Percentiles rank a stretch among this genome's conserved stretches.
phyloP scores from a whole-genome alignment of 2,329 filamentous ascomycete genomes.

The Ophiostoma pallidulum region DNA sequence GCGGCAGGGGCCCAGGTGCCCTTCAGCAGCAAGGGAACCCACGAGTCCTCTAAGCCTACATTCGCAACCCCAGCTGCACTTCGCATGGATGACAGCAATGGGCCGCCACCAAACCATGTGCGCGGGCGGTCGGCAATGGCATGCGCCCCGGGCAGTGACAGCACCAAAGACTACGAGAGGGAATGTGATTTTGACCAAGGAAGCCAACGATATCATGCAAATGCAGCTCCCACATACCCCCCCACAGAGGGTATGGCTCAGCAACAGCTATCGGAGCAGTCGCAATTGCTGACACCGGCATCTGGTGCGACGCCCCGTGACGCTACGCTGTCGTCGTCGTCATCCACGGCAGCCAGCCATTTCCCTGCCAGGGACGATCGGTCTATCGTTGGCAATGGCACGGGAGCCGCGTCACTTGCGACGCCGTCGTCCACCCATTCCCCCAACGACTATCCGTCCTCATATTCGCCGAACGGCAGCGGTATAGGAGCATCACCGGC shows the following conservation, averaged over 20 bases:
- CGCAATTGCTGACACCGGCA: slow-evolving; percentile 6
- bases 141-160: neutral
- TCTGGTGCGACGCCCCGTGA: slow-evolving; percentile 2
- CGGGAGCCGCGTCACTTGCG: neutral
- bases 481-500: neutral
- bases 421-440: slow-evolving; percentile 9
- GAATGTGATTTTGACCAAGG: too few relatives aligned
- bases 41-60: too few relatives aligned
- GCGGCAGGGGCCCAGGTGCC: too few relatives aligned
- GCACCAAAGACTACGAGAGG: too few relatives aligned
- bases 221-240: too few relatives aligned
- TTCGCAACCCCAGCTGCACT: too few relatives aligned
- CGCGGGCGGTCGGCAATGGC: too few relatives aligned
- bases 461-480: neutral
- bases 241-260: too few relatives aligned
- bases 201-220: neutral
- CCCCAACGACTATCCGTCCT: neutral
- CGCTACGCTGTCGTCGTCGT: neutral
- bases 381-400: neutral
- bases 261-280: neutral
- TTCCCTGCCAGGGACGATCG: neutral
- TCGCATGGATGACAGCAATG: too few relatives aligned
- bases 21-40: too few relatives aligned
- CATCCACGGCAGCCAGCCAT: neutral
- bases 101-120: too few relatives aligned